Conservation (phyloP, 2,329 filamentous ascomycete genomes). For the Neoascochyta sp. region DNA sequence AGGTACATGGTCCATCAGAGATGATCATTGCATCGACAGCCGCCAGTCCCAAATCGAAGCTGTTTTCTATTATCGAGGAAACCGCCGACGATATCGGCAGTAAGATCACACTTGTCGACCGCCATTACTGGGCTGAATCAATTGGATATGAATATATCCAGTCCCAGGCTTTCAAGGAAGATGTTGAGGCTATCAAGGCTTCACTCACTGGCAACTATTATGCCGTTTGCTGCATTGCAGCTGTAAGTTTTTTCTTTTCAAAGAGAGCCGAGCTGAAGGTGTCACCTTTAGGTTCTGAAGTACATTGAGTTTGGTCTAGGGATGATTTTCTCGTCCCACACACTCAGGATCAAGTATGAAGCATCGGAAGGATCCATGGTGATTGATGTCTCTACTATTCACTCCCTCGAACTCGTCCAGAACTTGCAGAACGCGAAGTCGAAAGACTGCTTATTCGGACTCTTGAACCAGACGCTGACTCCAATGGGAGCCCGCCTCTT, state of each 20-base stretch:
- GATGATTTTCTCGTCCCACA: slow-evolving; percentile 70
- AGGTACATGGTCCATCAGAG: slow-evolving; percentile 72
- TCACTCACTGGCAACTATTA: slow-evolving; percentile 81
- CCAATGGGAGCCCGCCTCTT: slow-evolving; percentile 85
- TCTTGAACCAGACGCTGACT: slow-evolving; percentile 80
- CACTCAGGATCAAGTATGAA: slow-evolving; percentile 80
- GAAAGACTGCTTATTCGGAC: slow-evolving; percentile 75
- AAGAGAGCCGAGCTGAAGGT: no score
- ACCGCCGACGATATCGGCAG: slow-evolving; percentile 60
- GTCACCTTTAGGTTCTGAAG: slow-evolving; percentile 67
- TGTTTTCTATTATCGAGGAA: slow-evolving; percentile 70
- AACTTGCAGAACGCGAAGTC: slow-evolving; percentile 77
- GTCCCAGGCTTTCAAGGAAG: slow-evolving; percentile 72
- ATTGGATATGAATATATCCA: slow-evolving; percentile 74
- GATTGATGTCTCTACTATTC: slow-evolving; percentile 85
- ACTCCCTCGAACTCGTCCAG: slow-evolving; percentile 84
- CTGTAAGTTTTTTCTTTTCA: slow-evolving; percentile 69
- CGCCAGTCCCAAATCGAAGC: slow-evolving; percentile 67
- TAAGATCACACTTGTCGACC: slow-evolving; percentile 62
- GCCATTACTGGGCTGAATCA: slow-evolving; percentile 78
- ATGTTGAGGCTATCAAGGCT: slow-evolving; percentile 76
- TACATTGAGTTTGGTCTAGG: slow-evolving; percentile 70
- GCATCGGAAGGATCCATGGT: slow-evolving; percentile 92
- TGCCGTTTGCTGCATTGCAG: slow-evolving; percentile 78
- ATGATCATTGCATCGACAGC: slow-evolving; percentile 74